phyloP scores from a whole-genome alignment of 345 rosid genomes.

The Brassica cretica region DNA sequence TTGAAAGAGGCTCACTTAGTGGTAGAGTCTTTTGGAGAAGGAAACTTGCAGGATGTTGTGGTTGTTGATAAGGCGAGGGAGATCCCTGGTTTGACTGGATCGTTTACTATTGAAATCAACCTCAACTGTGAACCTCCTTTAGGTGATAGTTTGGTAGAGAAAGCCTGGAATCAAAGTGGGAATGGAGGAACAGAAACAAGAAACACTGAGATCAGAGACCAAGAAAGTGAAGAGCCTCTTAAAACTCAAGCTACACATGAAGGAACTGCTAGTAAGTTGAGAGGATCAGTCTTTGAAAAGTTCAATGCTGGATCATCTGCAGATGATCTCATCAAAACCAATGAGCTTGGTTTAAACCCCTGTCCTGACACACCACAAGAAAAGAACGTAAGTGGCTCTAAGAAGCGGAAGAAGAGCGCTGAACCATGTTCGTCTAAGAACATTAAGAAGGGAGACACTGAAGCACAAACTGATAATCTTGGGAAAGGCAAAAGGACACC shows the following conservation, averaged over 20 bases:
- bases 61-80: slow-evolving; percentile 24
- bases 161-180: slow-evolving; percentile 13
- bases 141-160: slow-evolving; percentile 36
- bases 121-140: slow-evolving; percentile 26
- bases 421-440: slow-evolving; percentile 23
- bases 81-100: slow-evolving; percentile 22
- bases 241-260: slow-evolving; percentile 14
- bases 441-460: slow-evolving; percentile 15
- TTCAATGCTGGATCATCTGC: slow-evolving; percentile 25
- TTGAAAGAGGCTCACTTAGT: not conserved
- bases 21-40: slow-evolving; percentile 9
- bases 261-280: slow-evolving; percentile 32
- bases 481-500: slow-evolving; percentile 12
- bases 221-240: slow-evolving; percentile 29
- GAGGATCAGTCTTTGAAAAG: slow-evolving; percentile 14
- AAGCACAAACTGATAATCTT: slow-evolving; percentile 20
- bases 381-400: slow-evolving; percentile 16
- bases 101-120: slow-evolving; percentile 22
- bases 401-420: slow-evolving; percentile 3
- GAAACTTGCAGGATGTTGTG: slow-evolving; percentile 20
- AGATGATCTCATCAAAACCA: slow-evolving; percentile 22
- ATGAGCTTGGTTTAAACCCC: slow-evolving; percentile 13
- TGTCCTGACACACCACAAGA: not conserved
- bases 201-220: slow-evolving; percentile 35
- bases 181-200: slow-evolving; percentile 9